Conservation (phyloP, 1,284 basidiomycete genomes). For the Sutorius eximius region DNA sequence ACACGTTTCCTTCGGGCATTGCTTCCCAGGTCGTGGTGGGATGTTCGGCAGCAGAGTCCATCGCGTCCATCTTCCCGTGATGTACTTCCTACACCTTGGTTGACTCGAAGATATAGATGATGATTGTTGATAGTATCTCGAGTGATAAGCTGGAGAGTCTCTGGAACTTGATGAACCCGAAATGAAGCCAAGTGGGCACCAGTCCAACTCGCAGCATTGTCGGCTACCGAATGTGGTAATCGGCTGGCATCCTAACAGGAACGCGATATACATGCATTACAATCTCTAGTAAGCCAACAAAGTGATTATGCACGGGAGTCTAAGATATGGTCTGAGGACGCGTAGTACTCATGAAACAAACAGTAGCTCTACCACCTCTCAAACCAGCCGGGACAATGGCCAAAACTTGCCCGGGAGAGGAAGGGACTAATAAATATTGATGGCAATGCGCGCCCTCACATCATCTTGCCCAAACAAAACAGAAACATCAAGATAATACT, state of each 20-base stretch:
- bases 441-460: constrained; percentile 56
- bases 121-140: neutral
- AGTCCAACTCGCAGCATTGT: neutral
- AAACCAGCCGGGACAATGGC: neutral
- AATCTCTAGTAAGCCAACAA: neutral
- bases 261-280: constrained; percentile 7
- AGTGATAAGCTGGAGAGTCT: neutral
- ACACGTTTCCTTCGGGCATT: constrained; percentile 75
- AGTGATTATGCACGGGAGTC: neutral
- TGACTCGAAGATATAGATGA: neutral
- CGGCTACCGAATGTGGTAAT: constrained; percentile 7
- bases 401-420: neutral
- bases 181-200: neutral
- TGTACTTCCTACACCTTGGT: neutral
- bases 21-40: constrained; percentile 79
- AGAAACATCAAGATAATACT: constrained; percentile 72
- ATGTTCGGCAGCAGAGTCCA: constrained; percentile 54
- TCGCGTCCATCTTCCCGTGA: constrained; percentile 9
- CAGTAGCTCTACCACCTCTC: neutral
- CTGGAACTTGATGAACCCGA: neutral
- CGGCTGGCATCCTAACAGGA: neutral
- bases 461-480: constrained; percentile 63
- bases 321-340: constrained; percentile 1
- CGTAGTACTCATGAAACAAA: constrained; percentile 1
- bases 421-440: constrained; percentile 48